These are phyloP conservation scores for Starmerella apicola DNA, from an alignment of 805 yeast genomes.

Conservation along the genomic window DNA sequence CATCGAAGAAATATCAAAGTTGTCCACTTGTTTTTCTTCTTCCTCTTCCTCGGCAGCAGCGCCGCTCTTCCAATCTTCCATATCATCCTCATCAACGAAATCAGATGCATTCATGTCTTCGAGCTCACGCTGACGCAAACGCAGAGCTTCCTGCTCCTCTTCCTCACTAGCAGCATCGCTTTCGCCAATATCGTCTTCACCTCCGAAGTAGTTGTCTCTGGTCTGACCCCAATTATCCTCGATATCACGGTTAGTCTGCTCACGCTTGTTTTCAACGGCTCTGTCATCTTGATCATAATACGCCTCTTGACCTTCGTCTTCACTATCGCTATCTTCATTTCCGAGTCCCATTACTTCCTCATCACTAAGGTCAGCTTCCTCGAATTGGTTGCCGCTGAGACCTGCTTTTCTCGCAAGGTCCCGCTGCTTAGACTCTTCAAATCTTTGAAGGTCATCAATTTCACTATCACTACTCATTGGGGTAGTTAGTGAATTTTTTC, in stretches of 20 bases:
- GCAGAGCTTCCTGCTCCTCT: slow-evolving; percentile 77
- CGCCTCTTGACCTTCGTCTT: slow-evolving; percentile 29
- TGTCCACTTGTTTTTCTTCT: slow-evolving; percentile 24
- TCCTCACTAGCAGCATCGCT: slow-evolving; percentile 68
- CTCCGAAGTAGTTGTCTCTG: slow-evolving; percentile 32
- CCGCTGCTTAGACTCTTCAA: slow-evolving; percentile 11
- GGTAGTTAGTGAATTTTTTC: too few relatives aligned
- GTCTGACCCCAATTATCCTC: slow-evolving; percentile 34
- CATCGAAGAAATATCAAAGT: slow-evolving; percentile 37
- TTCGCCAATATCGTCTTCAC: slow-evolving; percentile 37
- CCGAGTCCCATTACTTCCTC: slow-evolving; percentile 41
- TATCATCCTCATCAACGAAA: slow-evolving; percentile 61
- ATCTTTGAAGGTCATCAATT: slow-evolving; percentile 20
- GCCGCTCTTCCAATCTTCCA: slow-evolving; percentile 64
- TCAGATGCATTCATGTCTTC: slow-evolving; percentile 64
- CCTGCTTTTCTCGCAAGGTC: slow-evolving; percentile 17
- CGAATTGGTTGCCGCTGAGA: slow-evolving; percentile 6
- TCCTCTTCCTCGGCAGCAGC: slow-evolving; percentile 35
- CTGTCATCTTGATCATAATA: slow-evolving; percentile 39
- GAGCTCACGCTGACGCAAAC: slow-evolving; percentile 70
- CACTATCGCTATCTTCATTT: slow-evolving; percentile 14
- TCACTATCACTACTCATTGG: slow-evolving; percentile 18
- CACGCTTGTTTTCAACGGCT: slow-evolving; percentile 20
- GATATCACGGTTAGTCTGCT: slow-evolving; percentile 1
- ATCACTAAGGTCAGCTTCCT: slow-evolving; percentile 35